Base-by-base conservation (phyloP, 441 rosid genomes). In the Aquilaria agallochum region DNA sequence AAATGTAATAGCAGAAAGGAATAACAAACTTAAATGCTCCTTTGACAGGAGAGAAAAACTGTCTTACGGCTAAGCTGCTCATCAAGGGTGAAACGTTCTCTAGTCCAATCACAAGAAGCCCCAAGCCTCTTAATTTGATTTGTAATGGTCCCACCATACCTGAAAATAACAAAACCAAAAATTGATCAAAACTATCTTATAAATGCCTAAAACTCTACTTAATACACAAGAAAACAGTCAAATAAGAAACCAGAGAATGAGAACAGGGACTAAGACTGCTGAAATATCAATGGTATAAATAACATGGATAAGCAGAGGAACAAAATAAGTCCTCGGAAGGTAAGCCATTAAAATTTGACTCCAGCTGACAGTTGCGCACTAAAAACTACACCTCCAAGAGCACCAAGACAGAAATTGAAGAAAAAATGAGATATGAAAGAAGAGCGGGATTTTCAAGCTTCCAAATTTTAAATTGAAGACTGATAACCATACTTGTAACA, bases 61-160 rank as follows among this genome's bases (percentile, higher is more conserved):
- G 49, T 72, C 99, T 94, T 89, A 94, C 99, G 97, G 82, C 96
- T 91, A 80, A 94, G 87, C 83, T 84, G 88, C 76, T 94, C 97
- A 77, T 94, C 99, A 70, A 94, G 99, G 59, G 99, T 94, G 72
- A 94, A 94, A 63, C 58, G 86, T 72, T 91, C 97, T 80, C 95
- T 86, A 58, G 87, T 78, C 99, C 99, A 94, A 71, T 94, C 99
- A 78, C 99, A 94, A 53, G 99, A 94, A 68, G 99, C 99, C 55
- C 99, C 97, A 46, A 94, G 95, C 73, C 97, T 85, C 82, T 89
- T 91, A 49, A 94, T 94, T 78, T 94, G 99, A 75, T 85, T 84
- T 58, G 93, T 83, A 72, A 94, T 94, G 59, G 95, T 86, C 78
- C 97, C 95, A 55, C 99, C 99, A 63, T 91, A 91, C 77, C 99